These are phyloP conservation scores for Athelia sp. DNA, from an alignment of 1,284 basidiomycete species.

Conservation along the genomic window DNA sequence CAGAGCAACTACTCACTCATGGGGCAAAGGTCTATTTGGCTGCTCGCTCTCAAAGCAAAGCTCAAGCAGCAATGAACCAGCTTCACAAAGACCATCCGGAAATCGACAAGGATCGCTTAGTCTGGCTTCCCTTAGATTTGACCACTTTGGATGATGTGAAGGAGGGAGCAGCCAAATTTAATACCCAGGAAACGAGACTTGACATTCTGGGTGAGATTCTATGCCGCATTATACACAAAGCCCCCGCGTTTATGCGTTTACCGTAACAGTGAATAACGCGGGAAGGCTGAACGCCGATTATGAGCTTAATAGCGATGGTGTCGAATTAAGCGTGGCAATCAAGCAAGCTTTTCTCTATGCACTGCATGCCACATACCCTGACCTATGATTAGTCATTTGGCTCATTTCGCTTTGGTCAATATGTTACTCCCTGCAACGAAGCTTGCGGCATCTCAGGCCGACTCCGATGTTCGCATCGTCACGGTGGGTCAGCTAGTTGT, in stretches of 20 bases:
- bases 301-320: slow-evolving; percentile 1
- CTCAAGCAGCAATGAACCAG: slow-evolving; percentile 30
- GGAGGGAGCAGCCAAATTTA: slow-evolving; percentile 36
- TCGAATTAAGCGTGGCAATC: slow-evolving; percentile 34
- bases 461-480: slow-evolving; percentile 46
- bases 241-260: no score
- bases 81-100: slow-evolving; percentile 14
- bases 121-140: slow-evolving; percentile 41
- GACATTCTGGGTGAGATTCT: slow-evolving; percentile 42
- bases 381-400: slow-evolving; percentile 39
- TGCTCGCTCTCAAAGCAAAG: slow-evolving; percentile 32
- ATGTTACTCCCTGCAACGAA: slow-evolving; percentile 43
- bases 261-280: no score
- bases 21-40: slow-evolving; percentile 43
- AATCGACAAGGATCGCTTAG: slow-evolving; percentile 35
- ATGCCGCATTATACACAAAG: slow-evolving; percentile 18
- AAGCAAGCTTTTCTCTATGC: slow-evolving; percentile 28
- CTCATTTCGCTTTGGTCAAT: slow-evolving; percentile 41
- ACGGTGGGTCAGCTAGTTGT: slow-evolving; percentile 11
- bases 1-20: no score
- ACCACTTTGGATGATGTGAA: slow-evolving; percentile 28
- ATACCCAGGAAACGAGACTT: slow-evolving; percentile 39
- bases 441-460: slow-evolving; percentile 34
- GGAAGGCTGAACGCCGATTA: not conserved
- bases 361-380: no score